Evolutionary conservation across 2,329 filamentous ascomycete genomes (phyloP), one percentile per base, ranked within the genome.

Genomic region (Trichoderma hamatum): DNA sequence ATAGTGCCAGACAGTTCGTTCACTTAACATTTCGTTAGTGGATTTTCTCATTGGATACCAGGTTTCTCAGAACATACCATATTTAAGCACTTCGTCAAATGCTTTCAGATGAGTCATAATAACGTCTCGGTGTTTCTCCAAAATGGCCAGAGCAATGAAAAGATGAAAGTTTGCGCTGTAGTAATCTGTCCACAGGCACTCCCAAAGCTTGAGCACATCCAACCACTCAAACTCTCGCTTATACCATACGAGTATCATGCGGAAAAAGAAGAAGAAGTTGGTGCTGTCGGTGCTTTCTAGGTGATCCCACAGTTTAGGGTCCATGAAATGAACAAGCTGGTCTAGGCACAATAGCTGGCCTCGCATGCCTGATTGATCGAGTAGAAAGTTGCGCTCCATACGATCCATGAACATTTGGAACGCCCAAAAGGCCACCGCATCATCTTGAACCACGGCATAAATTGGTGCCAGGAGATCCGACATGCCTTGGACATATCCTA

Each of bases 251-350:
- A 99, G 85, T 39, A 99, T 85, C 96, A 98, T 98, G 70, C 96
- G 92, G 88, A 98, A 99, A 84, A 99, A 98, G 84, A 99, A 99
- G 82, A 99, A 99, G 81, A 99, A 99, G 79, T 99, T 99, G 28
- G 96, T 99, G 76, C 92, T 96, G 75, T 99, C 96, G 24, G 94
- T 92, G 19, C 88, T 90, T 78, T 97, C 89, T 0, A 99, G 87
- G 75, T 99, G 96, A 2, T 92, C 85, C 80, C 97, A 98, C 9
- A 99, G 88, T 77, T 94, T 92, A 0, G 96, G 96, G 73, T 99
- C 96, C 89, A 99, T 94, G 69, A 99, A 92, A 77, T 97, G 94
- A 14, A 98, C 94, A 0, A 99, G 89, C 72, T 99, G 94, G 76
- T 99, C 94, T 3, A 99, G 88, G 0, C 95, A 94, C 49, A 93